A percentile compares a stretch with the other conserved stretches of the same genome.
These are phyloP conservation scores for Xylaria telfairii DNA, from an alignment of 495 filamentous ascomycete genomes.

Conservation along the genomic window DNA sequence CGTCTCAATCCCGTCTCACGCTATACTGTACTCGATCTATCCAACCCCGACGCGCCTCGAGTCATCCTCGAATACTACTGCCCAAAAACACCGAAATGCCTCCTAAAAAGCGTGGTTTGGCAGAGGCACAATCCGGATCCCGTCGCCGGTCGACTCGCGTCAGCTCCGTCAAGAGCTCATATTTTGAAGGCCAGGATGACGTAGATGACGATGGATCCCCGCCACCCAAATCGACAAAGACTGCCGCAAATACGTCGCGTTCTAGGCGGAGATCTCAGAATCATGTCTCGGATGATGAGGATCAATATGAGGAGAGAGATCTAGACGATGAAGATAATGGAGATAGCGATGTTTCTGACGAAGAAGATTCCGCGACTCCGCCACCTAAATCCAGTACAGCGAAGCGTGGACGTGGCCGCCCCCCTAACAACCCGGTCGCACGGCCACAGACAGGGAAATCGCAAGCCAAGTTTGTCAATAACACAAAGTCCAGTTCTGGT, in stretches of 20 bases:
- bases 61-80: background rate
- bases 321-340: conserved; percentile 33
- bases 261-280: conserved; percentile 30
- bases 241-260: background rate
- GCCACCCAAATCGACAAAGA: conserved; percentile 31
- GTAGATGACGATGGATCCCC: conserved; percentile 20
- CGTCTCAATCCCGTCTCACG: conserved; percentile 3
- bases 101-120: conserved; percentile 30
- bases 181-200: conserved; percentile 41
- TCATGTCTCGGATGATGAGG: conserved; percentile 31
- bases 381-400: conserved; percentile 9
- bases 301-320: conserved; percentile 34
- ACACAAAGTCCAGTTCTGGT: conserved; percentile 1
- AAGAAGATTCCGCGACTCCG: conserved; percentile 24
- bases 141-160: conserved; percentile 48
- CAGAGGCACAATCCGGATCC: conserved; percentile 24
- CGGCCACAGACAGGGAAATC: conserved; percentile 13
- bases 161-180: conserved; percentile 46
- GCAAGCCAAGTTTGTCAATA: background rate
- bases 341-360: conserved; percentile 32
- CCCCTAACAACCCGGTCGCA: conserved; percentile 21
- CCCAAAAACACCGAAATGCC: conserved; percentile 29
- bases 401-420: conserved; percentile 34
- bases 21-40: too few relatives aligned
- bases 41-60: background rate